Evolutionary conservation across 108 stramenopile genomes (phyloP).

Genomic region (Cyclotella kingstonii): DNA sequence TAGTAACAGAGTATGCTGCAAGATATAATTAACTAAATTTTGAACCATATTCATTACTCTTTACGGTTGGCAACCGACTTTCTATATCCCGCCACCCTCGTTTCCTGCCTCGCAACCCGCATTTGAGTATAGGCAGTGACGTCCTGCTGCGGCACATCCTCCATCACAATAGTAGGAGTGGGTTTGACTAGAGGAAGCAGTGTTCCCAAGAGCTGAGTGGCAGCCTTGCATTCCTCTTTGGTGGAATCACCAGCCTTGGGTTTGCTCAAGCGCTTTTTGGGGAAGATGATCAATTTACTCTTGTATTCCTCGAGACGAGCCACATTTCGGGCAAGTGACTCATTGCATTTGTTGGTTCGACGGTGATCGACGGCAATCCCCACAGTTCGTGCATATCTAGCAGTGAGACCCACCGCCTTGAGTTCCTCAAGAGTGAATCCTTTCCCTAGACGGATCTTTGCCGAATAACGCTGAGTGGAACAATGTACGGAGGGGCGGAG

Average conservation of each 20-base stretch:
- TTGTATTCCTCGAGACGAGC: constrained; percentile 96
- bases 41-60: constrained; percentile 75
- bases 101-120: constrained; percentile 78
- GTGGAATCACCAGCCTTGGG: constrained; percentile 73
- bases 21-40: no score
- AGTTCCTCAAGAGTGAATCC: constrained; percentile 97
- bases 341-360: constrained; percentile 86
- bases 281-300: constrained; percentile 91
- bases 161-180: constrained; percentile 70
- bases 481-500: constrained; percentile 96
- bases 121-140: constrained; percentile 78
- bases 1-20: no score
- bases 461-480: constrained; percentile 94
- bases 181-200: constrained; percentile 79
- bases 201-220: constrained; percentile 65
- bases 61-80: constrained; percentile 70
- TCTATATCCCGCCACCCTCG: constrained; percentile 79
- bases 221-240: constrained; percentile 62
- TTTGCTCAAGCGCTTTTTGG: constrained; percentile 74
- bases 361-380: constrained; percentile 97
- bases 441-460: constrained; percentile 92
- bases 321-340: constrained; percentile 85
- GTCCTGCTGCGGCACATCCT: constrained; percentile 75
- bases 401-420: constrained; percentile 90
- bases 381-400: constrained; percentile 87